Conservation (phyloP, 2,329 filamentous ascomycete genomes). For the Ceratocystis huliohia region DNA sequence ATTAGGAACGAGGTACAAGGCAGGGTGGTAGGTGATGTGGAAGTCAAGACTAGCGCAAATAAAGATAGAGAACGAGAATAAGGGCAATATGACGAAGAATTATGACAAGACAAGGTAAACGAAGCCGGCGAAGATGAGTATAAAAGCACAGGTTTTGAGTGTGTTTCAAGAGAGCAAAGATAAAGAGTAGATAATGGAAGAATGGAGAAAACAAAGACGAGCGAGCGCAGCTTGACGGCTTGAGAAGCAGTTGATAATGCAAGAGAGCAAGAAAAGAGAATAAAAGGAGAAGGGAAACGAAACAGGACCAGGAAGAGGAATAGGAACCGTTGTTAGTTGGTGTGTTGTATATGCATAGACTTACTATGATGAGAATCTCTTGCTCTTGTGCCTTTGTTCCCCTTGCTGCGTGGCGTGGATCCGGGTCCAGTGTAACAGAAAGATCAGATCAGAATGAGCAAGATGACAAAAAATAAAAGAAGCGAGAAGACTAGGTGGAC, state of each 20-base stretch:
- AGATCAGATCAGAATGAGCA: constrained; percentile 9
- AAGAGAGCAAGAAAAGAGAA: neutral
- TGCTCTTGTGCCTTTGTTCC: neutral
- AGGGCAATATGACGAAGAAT: neutral
- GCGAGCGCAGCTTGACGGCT: neutral
- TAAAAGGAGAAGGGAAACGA: constrained; percentile 7
- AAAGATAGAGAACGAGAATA: neutral
- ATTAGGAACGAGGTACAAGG: neutral
- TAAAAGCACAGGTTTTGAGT: neutral
- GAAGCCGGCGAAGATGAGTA: neutral
- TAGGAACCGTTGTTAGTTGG: neutral
- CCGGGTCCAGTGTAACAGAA: constrained; percentile 4
- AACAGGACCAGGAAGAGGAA: neutral
- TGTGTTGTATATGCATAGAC: neutral
- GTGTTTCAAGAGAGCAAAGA: neutral
- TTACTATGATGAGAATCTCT: neutral
- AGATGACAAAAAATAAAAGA: neutral
- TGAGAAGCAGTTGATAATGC: neutral
- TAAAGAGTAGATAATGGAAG: neutral
- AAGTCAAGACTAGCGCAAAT: neutral
- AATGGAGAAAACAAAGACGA: neutral
- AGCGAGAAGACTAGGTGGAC: neutral
- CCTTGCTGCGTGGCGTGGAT: neutral
- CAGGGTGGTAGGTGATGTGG: neutral
- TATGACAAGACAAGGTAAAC: neutral